Evolutionary conservation across 257 asterid species (phyloP).

Genomic region (Marsdenia floribunda): DNA sequence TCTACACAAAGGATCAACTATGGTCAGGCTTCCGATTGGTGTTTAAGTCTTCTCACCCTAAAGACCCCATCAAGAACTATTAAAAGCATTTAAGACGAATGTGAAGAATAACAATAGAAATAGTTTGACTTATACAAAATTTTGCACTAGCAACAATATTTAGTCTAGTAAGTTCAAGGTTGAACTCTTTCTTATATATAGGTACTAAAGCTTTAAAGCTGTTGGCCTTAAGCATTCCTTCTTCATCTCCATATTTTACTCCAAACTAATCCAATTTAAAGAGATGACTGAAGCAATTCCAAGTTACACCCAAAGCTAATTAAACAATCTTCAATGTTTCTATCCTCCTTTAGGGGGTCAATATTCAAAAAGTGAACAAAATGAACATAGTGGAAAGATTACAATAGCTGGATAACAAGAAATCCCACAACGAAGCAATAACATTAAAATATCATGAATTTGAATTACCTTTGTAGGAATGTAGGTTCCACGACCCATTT

Average conservation of each 20-base stretch:
- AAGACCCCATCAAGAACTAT: not conserved
- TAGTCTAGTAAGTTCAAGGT: not conserved
- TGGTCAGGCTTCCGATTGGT: no score
- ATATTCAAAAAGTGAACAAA: not conserved
- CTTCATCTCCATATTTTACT: not conserved
- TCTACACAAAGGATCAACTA: no score
- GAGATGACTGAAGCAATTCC: not conserved
- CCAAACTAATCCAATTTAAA: slow-evolving; percentile 7
- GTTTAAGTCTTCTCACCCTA: not conserved
- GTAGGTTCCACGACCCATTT: slow-evolving; percentile 91
- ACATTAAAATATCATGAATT: slow-evolving; percentile 2
- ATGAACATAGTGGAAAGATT: not conserved
- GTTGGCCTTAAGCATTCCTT: not conserved
- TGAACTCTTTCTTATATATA: not conserved
- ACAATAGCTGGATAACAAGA: not conserved
- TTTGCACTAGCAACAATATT: not conserved
- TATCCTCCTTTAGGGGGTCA: not conserved
- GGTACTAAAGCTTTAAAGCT: not conserved
- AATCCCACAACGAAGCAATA: not conserved
- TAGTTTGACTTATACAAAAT: not conserved
- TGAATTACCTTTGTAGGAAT: slow-evolving; percentile 61
- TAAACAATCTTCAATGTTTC: not conserved
- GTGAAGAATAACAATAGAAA: not conserved
- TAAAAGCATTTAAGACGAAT: not conserved
- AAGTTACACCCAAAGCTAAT: not conserved